Conservation (phyloP, 2,329 filamentous ascomycete species). For the Sarocladium oryzae region DNA sequence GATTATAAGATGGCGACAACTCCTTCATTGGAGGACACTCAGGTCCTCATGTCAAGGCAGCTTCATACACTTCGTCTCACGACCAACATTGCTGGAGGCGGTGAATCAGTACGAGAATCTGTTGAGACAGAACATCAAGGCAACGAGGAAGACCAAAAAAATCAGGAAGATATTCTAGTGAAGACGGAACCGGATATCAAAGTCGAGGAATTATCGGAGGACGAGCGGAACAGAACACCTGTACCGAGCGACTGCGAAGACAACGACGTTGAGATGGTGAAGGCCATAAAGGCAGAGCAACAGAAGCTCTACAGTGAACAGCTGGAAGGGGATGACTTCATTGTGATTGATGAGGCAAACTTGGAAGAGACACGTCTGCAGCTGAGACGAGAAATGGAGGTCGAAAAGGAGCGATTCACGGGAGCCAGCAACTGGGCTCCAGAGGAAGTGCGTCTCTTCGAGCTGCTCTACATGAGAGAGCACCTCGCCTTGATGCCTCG, state of each 20-base stretch:
- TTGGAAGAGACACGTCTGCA: background rate
- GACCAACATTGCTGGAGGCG: background rate
- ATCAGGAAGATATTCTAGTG: background rate
- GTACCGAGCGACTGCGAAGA: background rate
- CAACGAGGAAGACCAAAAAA: background rate
- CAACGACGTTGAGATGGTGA: background rate
- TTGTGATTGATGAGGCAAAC: background rate
- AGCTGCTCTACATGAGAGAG: constrained; percentile 34
- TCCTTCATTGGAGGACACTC: background rate
- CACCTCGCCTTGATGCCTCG: constrained; percentile 33
- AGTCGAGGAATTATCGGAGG: background rate
- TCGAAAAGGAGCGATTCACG: constrained; percentile 34
- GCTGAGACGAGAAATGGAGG: constrained; percentile 26
- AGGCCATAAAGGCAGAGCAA: background rate
- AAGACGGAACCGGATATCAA: background rate
- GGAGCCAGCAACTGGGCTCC: constrained; percentile 43
- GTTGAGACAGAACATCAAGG: background rate
- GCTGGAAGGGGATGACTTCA: constrained; percentile 3
- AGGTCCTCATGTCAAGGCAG: background rate
- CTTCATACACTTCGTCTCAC: background rate
- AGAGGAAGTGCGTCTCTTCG: constrained; percentile 40
- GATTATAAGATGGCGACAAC: background rate
- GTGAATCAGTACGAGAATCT: background rate
- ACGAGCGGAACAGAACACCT: background rate
- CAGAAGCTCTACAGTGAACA: background rate